Evolutionary conservation across 1,139 yeast genomes (phyloP).

Genomic region (Lizanozyma gosingica): DNA sequence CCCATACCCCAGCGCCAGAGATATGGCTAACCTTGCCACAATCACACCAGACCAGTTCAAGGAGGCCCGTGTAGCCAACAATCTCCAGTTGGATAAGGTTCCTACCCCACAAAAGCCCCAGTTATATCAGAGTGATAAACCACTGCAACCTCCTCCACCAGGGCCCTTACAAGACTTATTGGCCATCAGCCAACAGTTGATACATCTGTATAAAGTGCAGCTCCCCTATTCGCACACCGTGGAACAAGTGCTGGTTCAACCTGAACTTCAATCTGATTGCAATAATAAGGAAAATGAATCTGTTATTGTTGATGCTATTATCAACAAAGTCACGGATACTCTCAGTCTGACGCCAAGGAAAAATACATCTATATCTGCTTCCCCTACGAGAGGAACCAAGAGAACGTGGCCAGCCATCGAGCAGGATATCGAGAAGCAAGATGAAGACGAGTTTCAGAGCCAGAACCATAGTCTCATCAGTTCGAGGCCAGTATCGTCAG

Average conservation of each 20-base stretch:
- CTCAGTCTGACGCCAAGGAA: not conserved
- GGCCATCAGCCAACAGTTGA: not conserved
- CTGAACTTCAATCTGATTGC: not conserved
- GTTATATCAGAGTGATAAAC: not conserved
- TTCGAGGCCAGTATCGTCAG: not conserved
- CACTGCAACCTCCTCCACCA: not conserved
- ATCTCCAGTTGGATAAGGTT: not conserved
- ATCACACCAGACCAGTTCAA: not conserved
- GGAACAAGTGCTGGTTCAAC: too few relatives aligned
- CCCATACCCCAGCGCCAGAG: conserved; percentile 6
- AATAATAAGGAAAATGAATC: not conserved
- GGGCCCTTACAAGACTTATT: not conserved
- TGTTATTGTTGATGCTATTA: not conserved
- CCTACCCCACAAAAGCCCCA: not conserved
- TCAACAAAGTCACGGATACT: not conserved
- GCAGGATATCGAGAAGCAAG: not conserved
- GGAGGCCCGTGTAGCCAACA: not conserved
- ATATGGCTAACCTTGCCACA: not conserved
- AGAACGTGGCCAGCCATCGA: not conserved
- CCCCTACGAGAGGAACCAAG: not conserved
- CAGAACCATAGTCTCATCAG: not conserved
- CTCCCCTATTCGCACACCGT: conserved; percentile 12
- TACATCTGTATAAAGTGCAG: conserved; percentile 6
- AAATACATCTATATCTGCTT: not conserved
- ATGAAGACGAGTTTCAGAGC: not conserved